phyloP scores from a whole-genome alignment of 257 asterid genomes.

The Fraxinus americana region DNA sequence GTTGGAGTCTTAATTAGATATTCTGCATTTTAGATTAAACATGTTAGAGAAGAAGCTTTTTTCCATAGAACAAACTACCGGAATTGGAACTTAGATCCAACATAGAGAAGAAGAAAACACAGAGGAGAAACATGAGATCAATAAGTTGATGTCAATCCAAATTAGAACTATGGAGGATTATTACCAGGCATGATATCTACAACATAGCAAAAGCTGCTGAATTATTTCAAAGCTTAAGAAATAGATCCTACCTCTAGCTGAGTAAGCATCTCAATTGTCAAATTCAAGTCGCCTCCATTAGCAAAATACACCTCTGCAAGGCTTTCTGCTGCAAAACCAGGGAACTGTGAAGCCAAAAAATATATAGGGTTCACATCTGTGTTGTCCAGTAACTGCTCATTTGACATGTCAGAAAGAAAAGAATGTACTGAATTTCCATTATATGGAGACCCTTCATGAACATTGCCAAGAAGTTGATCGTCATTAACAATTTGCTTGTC shows the following conservation, averaged over 20 bases:
- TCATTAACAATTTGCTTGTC: constrained; percentile 48
- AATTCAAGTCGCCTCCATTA: constrained; percentile 75
- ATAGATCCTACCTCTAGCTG: constrained; percentile 77
- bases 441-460: constrained; percentile 33
- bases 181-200: background rate
- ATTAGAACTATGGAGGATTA: background rate
- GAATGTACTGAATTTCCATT: constrained; percentile 50
- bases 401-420: constrained; percentile 53
- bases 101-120: background rate
- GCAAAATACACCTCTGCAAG: constrained; percentile 77
- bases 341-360: constrained; percentile 77
- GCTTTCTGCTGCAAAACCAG: constrained; percentile 82
- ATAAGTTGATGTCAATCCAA: background rate
- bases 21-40: background rate
- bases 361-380: constrained; percentile 57
- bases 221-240: background rate
- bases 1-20: background rate
- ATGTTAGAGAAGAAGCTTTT: background rate
- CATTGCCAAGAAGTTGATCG: constrained; percentile 31
- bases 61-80: background rate
- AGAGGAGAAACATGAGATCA: background rate
- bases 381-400: constrained; percentile 56
- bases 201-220: background rate
- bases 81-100: background rate
- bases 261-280: constrained; percentile 81